These are phyloP conservation scores for Camellia japonica DNA, from an alignment of 148 eudicot genomes.

Conservation along the genomic window DNA sequence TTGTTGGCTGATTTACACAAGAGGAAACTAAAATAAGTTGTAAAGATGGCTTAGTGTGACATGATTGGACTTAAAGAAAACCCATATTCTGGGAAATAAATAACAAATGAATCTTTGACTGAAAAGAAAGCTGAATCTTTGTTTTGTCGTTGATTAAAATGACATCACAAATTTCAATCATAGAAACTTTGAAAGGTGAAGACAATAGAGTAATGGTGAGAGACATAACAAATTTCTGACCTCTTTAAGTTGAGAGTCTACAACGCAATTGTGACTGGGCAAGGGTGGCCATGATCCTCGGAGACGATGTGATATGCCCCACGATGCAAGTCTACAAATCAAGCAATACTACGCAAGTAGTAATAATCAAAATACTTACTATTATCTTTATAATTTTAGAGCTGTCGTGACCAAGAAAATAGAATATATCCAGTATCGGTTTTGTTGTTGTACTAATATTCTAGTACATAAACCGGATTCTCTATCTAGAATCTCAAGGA, in stretches of 20 bases:
- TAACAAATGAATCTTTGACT: conserved; percentile 6
- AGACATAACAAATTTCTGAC: not conserved
- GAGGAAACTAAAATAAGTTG: not conserved
- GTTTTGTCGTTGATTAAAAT: not conserved
- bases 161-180: conserved; percentile 9
- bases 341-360: not conserved
- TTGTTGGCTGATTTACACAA: not conserved
- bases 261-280: not conserved
- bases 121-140: not conserved
- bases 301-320: no score
- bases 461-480: no score
- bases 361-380: no score
- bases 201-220: not conserved
- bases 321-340: no score
- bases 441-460: no score
- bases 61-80: conserved; percentile 1
- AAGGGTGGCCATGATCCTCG: no score
- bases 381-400: no score
- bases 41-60: not conserved
- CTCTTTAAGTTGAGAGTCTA: not conserved
- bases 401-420: no score
- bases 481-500: no score
- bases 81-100: not conserved
- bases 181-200: not conserved
- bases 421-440: no score